These are phyloP conservation scores for Barnettozyma sucrosica DNA, from an alignment of 805 yeast genomes.

Conservation along the genomic window DNA sequence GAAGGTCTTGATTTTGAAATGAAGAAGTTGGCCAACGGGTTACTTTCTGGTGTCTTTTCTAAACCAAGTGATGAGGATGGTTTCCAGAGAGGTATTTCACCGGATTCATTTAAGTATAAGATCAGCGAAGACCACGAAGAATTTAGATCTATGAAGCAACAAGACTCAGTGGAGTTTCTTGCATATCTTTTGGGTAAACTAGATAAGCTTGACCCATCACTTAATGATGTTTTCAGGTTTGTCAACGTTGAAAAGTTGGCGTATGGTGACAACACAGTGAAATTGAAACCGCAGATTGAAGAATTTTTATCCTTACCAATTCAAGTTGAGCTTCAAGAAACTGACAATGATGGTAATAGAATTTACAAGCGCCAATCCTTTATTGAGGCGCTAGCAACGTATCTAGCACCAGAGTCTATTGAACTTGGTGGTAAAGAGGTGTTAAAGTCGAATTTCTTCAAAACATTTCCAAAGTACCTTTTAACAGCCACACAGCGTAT, in stretches of 20 bases:
- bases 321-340: slow-evolving; percentile 32
- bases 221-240: slow-evolving; percentile 55
- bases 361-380: slow-evolving; percentile 36
- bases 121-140: slow-evolving; percentile 78
- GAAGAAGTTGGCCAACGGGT: slow-evolving; percentile 73
- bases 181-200: slow-evolving; percentile 58
- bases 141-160: slow-evolving; percentile 83
- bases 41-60: slow-evolving; percentile 69
- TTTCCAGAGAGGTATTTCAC: slow-evolving; percentile 74
- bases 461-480: slow-evolving; percentile 63
- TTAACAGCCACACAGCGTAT: slow-evolving; percentile 75
- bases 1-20: slow-evolving; percentile 69
- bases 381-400: slow-evolving; percentile 40
- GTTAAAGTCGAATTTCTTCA: slow-evolving; percentile 36
- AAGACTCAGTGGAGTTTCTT: slow-evolving; percentile 91
- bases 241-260: slow-evolving; percentile 57
- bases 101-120: slow-evolving; percentile 66
- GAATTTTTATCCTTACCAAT: slow-evolving; percentile 65
- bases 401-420: slow-evolving; percentile 50
- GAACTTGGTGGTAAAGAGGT: slow-evolving; percentile 32
- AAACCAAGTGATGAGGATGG: slow-evolving; percentile 38
- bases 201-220: slow-evolving; percentile 37
- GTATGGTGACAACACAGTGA: slow-evolving; percentile 48
- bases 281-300: slow-evolving; percentile 46
- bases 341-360: slow-evolving; percentile 40